Evolutionary conservation across 73 alveolate species (phyloP), one percentile per base, ranked within the genome.

Genomic region (Tetrahymena borealis): DNA sequence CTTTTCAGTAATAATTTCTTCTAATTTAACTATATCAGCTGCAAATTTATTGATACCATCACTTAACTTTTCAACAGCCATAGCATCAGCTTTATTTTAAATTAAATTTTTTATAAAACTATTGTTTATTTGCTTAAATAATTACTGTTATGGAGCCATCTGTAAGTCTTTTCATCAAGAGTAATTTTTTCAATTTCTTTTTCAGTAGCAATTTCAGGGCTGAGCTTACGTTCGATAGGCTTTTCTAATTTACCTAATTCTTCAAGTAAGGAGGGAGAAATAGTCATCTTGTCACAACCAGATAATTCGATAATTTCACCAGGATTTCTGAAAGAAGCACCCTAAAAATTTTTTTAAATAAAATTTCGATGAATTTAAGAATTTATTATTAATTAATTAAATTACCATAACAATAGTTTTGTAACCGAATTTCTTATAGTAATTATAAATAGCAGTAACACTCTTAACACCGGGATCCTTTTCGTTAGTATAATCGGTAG

Each of bases 261-360:
- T 78, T 96, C 96, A 1, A 96, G 94, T 33, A 96, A 94, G 41
- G 95, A 91, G n/a, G 97, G 97, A 9, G 98, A 90, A 43, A 96
- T 95, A 11, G 99, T 96, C 93, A 96, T 95, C 92, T 96, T 95
- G 90, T 96, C 99, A 91, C 98, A 95, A 24, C 99, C 99, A 90
- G 98, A 96, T 36, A 96, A 90, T 79, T 92, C 97, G 32, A 91
- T 35, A 39, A 92, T 93, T 91, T 95, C 96, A 33, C 94, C 97
- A 39, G 91, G 91, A 31, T 90, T 93, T 41, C 97, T 91, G 40
- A 94, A 91, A n/a, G 96, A 93, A 9, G 97, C 96, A 60, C 94
- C 95, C 95, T 92, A 60, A 10, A 7, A 15, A 15, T 3, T 40
- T 0, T 6, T 42, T 42, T 3, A n/a, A 15, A 18, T 60, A 24